These are phyloP conservation scores for Pisolithus albus DNA, from an alignment of 768 basidiomycete species.

Conservation along the genomic window DNA sequence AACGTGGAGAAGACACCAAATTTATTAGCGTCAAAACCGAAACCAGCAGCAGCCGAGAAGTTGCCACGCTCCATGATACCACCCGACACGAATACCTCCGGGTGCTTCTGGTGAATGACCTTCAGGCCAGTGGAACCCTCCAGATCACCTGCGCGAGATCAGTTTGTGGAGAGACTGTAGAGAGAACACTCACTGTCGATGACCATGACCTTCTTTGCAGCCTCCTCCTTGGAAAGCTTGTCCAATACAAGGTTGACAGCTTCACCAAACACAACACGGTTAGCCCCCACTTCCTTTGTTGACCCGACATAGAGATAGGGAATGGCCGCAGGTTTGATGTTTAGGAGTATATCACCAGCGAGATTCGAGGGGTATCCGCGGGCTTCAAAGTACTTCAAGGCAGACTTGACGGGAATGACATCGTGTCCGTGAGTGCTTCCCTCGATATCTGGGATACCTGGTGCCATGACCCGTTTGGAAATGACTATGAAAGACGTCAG, in stretches of 20 bases:
- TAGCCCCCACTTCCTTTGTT: constrained; percentile 69
- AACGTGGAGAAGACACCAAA: constrained; percentile 89
- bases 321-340: constrained; percentile 52
- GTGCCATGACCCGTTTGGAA: constrained; percentile 62
- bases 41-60: constrained; percentile 79
- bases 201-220: constrained; percentile 74
- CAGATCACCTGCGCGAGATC: constrained; percentile 51
- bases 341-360: constrained; percentile 47
- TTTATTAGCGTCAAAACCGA: constrained; percentile 76
- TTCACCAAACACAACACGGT: constrained; percentile 80
- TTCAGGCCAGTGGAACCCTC: constrained; percentile 89
- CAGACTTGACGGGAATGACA: constrained; percentile 76
- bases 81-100: constrained; percentile 80
- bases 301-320: constrained; percentile 65
- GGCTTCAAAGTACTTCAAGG: constrained; percentile 62
- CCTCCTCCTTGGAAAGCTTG: constrained; percentile 66
- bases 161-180: background rate
- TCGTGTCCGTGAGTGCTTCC: constrained; percentile 79
- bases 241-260: constrained; percentile 78
- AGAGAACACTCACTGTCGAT: constrained; percentile 60
- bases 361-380: constrained; percentile 50
- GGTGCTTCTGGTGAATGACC: constrained; percentile 83
- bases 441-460: constrained; percentile 67
- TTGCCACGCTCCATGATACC: constrained; percentile 86
- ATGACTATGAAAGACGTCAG: constrained; percentile 41